Percentiles rank a stretch among this genome's conserved stretches.
Conservation (phyloP, 1,284 basidiomycete genomes). For the Melampsora americana region DNA sequence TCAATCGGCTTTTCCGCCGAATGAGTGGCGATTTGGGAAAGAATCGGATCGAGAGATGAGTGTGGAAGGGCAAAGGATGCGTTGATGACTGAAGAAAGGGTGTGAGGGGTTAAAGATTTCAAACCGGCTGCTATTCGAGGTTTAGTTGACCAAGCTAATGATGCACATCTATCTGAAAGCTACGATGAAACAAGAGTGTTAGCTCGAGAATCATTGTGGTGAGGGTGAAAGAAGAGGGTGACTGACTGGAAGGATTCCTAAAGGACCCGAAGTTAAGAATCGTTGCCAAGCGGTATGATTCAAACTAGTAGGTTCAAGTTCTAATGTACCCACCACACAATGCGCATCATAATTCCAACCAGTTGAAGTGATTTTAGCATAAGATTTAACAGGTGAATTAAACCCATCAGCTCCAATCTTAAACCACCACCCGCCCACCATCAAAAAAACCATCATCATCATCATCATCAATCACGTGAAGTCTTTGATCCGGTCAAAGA, state of each 20-base stretch:
- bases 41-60: constrained; percentile 60
- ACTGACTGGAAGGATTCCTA: constrained; percentile 76
- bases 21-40: constrained; percentile 24
- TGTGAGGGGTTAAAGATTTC: constrained; percentile 65
- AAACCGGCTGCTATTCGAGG: constrained; percentile 73
- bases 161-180: constrained; percentile 70
- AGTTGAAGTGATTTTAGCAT: constrained; percentile 78
- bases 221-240: neutral
- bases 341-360: constrained; percentile 90
- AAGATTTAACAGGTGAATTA: constrained; percentile 87
- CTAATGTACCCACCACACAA: constrained; percentile 84
- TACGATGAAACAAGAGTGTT: neutral
- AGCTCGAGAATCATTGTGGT: neutral
- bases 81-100: constrained; percentile 76
- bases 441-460: constrained; percentile 18
- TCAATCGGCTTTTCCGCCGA: constrained; percentile 1
- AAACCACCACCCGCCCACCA: no score
- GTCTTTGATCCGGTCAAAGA: neutral
- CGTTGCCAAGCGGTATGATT: constrained; percentile 76
- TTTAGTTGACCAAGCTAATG: constrained; percentile 91
- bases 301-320: constrained; percentile 59
- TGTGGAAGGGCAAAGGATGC: constrained; percentile 85
- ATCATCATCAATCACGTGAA: neutral
- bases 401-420: constrained; percentile 93
- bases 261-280: constrained; percentile 90